These are phyloP conservation scores for Daldinia bambusicola DNA, from an alignment of 495 filamentous ascomycete genomes.

Conservation along the genomic window DNA sequence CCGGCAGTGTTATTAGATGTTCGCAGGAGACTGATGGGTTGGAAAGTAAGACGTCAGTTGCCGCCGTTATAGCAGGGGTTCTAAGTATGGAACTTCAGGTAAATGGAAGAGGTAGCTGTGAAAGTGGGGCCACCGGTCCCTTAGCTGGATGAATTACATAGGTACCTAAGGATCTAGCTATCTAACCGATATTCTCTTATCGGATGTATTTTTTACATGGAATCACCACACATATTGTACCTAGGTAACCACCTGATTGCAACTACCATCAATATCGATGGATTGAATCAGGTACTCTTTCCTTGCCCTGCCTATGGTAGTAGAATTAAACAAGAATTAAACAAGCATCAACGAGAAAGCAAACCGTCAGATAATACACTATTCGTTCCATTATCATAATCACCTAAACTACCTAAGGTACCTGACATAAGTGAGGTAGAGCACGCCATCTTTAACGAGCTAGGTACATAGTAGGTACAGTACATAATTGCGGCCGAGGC, in stretches of 20 bases:
- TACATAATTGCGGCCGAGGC: not conserved
- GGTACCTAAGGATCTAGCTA: no score
- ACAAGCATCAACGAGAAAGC: not conserved
- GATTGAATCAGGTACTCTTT: not conserved
- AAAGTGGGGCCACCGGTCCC: no score
- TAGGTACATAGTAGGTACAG: no score
- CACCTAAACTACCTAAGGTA: no score
- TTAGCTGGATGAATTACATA: no score
- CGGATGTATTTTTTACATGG: not conserved
- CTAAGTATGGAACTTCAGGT: not conserved
- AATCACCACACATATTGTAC: no score
- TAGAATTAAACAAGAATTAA: not conserved
- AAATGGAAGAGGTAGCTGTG: no score
- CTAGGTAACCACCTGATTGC: not conserved
- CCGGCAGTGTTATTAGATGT: not conserved
- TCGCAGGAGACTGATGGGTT: not conserved
- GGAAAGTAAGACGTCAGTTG: conserved; percentile 1
- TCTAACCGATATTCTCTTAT: not conserved
- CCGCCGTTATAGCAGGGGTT: not conserved
- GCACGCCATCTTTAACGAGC: no score
- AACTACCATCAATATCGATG: not conserved
- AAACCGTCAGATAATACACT: not conserved
- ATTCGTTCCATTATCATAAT: not conserved
- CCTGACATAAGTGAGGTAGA: no score
- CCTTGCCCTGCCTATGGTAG: not conserved